Evolutionary conservation across 805 yeast genomes (phyloP).

Genomic region (Kodamaea nitidulidarum): DNA sequence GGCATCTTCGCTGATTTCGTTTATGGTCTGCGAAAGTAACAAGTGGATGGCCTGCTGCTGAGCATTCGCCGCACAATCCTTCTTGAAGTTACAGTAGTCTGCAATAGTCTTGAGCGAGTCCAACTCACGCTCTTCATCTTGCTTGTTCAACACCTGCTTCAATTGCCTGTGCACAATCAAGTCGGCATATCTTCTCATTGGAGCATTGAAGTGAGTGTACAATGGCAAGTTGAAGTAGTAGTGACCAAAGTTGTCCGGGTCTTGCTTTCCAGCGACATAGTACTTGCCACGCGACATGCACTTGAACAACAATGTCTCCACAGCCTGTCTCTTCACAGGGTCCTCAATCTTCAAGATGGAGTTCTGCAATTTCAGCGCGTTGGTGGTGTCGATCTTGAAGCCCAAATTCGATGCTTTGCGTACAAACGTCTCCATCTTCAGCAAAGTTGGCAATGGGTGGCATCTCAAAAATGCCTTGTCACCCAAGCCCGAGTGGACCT

Average conservation of each 20-base stretch:
- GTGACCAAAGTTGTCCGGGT: slow-evolving; percentile 72
- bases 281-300: slow-evolving; percentile 84
- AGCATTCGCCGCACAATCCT: slow-evolving; percentile 88
- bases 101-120: slow-evolving; percentile 77
- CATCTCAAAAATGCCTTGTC: slow-evolving; percentile 81
- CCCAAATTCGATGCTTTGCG: slow-evolving; percentile 66
- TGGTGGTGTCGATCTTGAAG: slow-evolving; percentile 66
- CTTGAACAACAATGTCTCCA: slow-evolving; percentile 76
- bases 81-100: slow-evolving; percentile 92
- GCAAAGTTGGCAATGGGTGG: slow-evolving; percentile 78
- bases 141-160: slow-evolving; percentile 53
- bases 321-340: slow-evolving; percentile 59
- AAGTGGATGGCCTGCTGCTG: slow-evolving; percentile 94
- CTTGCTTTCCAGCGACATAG: slow-evolving; percentile 82
- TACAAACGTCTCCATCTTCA: slow-evolving; percentile 74
- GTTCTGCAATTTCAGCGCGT: slow-evolving; percentile 65
- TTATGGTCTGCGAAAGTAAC: slow-evolving; percentile 75
- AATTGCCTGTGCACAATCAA: slow-evolving; percentile 89
- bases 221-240: slow-evolving; percentile 78
- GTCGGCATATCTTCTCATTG: slow-evolving; percentile 89
- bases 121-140: slow-evolving; percentile 42
- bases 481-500: slow-evolving; percentile 69
- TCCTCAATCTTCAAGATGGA: slow-evolving; percentile 66
- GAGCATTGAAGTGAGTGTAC: slow-evolving; percentile 92
- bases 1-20: slow-evolving; percentile 62